phyloP scores from a whole-genome alignment of 2,329 filamentous ascomycete genomes.

The Laburnicola sp. region DNA sequence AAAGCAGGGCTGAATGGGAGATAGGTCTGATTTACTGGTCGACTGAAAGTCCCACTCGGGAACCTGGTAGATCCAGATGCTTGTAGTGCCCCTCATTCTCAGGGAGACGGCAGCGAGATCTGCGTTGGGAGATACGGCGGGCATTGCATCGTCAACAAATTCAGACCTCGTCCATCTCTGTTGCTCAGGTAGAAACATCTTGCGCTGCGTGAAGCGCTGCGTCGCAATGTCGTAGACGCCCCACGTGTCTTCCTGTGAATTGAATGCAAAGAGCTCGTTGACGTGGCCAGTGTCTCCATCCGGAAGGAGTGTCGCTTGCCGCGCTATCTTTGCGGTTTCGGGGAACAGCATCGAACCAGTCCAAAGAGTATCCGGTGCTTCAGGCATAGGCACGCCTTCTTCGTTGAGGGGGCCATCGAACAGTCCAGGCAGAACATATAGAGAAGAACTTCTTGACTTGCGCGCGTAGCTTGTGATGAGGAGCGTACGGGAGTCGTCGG shows the following conservation, averaged over 20 bases:
- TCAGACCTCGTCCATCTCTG: constrained; percentile 45
- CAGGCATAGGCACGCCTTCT: constrained; percentile 44
- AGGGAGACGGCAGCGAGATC: constrained; percentile 46
- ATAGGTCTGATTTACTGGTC: constrained; percentile 30
- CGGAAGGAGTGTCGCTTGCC: constrained; percentile 45
- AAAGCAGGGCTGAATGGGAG: constrained; percentile 44
- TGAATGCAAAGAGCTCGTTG: constrained; percentile 48
- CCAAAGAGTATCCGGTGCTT: constrained; percentile 43
- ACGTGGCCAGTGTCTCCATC: constrained; percentile 44
- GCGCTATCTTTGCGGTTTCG: constrained; percentile 42
- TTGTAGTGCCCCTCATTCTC: constrained; percentile 43
- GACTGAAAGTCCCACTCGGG: constrained; percentile 42
- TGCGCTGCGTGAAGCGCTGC: constrained; percentile 44
- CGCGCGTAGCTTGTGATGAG: constrained; percentile 45
- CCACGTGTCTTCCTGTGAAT: constrained; percentile 46
- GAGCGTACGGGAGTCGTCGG: constrained; percentile 45
- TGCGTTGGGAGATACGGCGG: constrained; percentile 44
- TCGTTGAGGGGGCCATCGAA: constrained; percentile 47
- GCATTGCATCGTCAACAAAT: constrained; percentile 47
- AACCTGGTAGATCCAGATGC: constrained; percentile 45
- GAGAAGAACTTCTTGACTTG: constrained; percentile 40
- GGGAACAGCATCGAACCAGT: constrained; percentile 48
- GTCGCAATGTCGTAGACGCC: constrained; percentile 46
- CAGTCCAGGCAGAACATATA: constrained; percentile 45
- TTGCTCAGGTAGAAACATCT: constrained; percentile 45